phyloP scores from a whole-genome alignment of 352 stramenopile genomes.

The Globisporangium paroecandrum region DNA sequence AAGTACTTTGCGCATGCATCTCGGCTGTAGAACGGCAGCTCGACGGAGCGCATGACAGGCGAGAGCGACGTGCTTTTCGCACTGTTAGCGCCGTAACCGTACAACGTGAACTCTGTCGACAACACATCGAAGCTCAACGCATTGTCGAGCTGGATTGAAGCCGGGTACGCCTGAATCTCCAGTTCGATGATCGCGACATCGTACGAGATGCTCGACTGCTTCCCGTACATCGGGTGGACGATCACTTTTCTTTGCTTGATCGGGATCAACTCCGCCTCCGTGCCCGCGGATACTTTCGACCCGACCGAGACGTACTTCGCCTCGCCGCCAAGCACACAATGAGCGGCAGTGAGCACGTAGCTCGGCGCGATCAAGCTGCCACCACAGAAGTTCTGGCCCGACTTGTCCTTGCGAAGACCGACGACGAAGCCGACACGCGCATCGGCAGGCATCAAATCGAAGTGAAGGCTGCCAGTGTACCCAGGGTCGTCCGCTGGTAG shows the following conservation, averaged over 20 bases:
- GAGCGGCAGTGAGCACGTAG: constrained; percentile 43
- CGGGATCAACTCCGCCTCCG: constrained; percentile 30
- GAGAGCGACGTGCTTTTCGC: constrained; percentile 21
- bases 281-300: constrained; percentile 25
- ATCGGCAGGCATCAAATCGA: constrained; percentile 15
- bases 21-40: constrained; percentile 26
- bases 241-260: constrained; percentile 27
- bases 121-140: constrained; percentile 18
- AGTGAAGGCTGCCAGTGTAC: constrained; percentile 20
- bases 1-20: constrained; percentile 26
- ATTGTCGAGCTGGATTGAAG: constrained; percentile 32
- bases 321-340: constrained; percentile 29
- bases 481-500: constrained; percentile 4
- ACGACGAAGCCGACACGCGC: constrained; percentile 31
- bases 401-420: constrained; percentile 26
- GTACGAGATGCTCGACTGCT: constrained; percentile 30
- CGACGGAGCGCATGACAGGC: constrained; percentile 25
- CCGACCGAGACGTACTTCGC: constrained; percentile 33
- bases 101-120: constrained; percentile 27
- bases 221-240: constrained; percentile 30
- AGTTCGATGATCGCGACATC: constrained; percentile 41
- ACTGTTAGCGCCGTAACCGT: constrained; percentile 34
- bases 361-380: constrained; percentile 39
- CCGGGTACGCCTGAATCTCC: constrained; percentile 27
- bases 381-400: constrained; percentile 40